Evolutionary conservation across 805 yeast genomes (phyloP), one percentile per base, ranked within the genome.

Genomic region (Kodamaea hsintzibuensis): DNA sequence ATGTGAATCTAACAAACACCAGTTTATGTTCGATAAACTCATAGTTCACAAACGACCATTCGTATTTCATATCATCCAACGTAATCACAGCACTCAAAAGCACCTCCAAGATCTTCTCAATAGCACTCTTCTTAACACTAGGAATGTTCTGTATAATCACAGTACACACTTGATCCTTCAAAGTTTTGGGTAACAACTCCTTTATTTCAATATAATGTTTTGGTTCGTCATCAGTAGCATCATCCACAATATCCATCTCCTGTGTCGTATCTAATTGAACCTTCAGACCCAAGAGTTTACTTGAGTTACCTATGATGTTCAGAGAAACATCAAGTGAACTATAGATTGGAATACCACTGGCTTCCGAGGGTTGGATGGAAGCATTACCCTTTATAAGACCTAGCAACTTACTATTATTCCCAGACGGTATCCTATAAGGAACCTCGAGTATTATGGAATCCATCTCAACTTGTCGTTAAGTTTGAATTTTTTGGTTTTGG

Each of bases 31-130:
- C 79, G 3, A 70, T 44, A 30, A 60, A 58, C 25, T 72, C 76
- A 51, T 68, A 67, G 39, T 65, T 69, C 7, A 73, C 60, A 38
- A 61, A 58, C 19, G 73, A 64, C 79, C 82, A 79, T 16, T 47
- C 49, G 57, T 64, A 76, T 1, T 50, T 7, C 8, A 52, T 25
- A 22, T 35, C 27, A 12, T 30, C 35, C 8, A 30, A 30, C 25
- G 44, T 17, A 9, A 37, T 12, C 22, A 50, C 47, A 22, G 55
- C 42, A 50, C 55, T 46, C 43, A n/a, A 55, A 33, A 42, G 51
- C 43, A 16, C 49, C 17, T 1, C 55, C 22, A 79, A 57, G 0
- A 77, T 53, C 48, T 65, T 70, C 53, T 77, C 81, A 18, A 76
- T 60, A 0, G 67, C 60, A 1, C 55, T 52, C 42, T 61, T 60